phyloP scores from a whole-genome alignment of 78 protist species.

The Dictyostelium capitatum region DNA sequence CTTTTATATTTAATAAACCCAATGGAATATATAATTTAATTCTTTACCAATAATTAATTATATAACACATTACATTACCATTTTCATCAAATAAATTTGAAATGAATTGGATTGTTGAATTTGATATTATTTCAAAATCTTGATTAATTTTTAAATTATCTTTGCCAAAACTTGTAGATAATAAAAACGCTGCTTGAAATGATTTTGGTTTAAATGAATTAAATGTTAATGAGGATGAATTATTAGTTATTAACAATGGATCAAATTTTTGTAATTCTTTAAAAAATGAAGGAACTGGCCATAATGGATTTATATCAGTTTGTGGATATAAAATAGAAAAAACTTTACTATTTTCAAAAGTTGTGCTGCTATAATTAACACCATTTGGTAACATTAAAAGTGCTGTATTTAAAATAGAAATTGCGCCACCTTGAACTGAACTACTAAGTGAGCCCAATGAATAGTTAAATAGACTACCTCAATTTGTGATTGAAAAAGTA shows the following conservation, averaged over 20 bases:
- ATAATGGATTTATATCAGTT: not conserved
- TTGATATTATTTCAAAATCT: too few species aligned
- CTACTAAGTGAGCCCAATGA: not conserved
- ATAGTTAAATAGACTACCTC: not conserved
- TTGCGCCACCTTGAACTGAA: not conserved
- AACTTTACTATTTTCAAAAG: not conserved
- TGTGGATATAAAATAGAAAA: not conserved
- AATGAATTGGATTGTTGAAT: not conserved
- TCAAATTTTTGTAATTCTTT: too few species aligned
- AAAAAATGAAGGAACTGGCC: not conserved
- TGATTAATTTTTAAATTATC: too few species aligned
- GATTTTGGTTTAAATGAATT: constrained; percentile 6
- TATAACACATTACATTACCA: not conserved
- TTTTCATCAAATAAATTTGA: not conserved
- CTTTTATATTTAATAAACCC: not conserved
- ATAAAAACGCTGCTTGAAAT: not conserved
- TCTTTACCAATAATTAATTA: not conserved
- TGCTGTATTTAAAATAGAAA: not conserved
- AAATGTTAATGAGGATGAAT: too few species aligned
- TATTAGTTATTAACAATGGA: too few species aligned
- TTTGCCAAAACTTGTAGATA: not conserved
- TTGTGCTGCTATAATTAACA: too few species aligned
- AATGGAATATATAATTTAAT: too few species aligned
- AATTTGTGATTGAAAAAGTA: not conserved
- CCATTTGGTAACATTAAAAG: not conserved